A percentile compares a stretch with the other conserved stretches of the same genome.
These are phyloP conservation scores for Corymbia citriodora DNA, from an alignment of 441 rosid species.

Conservation along the genomic window DNA sequence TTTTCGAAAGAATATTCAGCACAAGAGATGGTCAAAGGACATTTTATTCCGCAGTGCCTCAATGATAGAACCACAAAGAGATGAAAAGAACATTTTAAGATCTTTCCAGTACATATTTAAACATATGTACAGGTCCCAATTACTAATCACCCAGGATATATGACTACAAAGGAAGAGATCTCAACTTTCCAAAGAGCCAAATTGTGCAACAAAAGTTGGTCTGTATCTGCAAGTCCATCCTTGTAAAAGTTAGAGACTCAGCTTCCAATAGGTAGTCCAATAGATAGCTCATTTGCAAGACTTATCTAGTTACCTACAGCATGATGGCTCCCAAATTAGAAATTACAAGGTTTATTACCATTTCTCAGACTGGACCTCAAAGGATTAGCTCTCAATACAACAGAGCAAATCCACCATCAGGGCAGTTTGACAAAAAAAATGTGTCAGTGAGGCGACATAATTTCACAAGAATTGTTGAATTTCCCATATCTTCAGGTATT, in stretches of 20 bases:
- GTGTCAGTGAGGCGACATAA: background rate
- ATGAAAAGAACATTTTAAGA: background rate
- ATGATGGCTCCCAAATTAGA: background rate
- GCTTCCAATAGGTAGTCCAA: background rate
- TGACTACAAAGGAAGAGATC: background rate
- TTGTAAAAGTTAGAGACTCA: background rate
- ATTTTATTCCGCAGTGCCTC: background rate
- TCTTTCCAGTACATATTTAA: background rate
- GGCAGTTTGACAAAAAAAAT: background rate
- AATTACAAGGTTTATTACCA: background rate
- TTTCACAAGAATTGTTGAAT: background rate
- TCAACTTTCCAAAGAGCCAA: background rate
- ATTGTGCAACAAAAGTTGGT: background rate
- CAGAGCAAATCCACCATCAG: background rate
- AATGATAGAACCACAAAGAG: background rate
- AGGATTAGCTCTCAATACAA: background rate
- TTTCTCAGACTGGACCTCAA: background rate
- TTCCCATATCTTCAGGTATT: background rate
- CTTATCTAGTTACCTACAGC: background rate
- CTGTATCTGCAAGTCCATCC: background rate
- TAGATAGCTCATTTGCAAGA: background rate
- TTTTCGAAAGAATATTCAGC: background rate
- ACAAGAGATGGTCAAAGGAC: background rate
- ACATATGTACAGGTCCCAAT: background rate
- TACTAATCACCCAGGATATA: background rate